Evolutionary conservation across 495 filamentous ascomycete genomes (phyloP), one percentile per base, ranked within the genome.

Genomic region (Hapsidospora chrysogenum): DNA sequence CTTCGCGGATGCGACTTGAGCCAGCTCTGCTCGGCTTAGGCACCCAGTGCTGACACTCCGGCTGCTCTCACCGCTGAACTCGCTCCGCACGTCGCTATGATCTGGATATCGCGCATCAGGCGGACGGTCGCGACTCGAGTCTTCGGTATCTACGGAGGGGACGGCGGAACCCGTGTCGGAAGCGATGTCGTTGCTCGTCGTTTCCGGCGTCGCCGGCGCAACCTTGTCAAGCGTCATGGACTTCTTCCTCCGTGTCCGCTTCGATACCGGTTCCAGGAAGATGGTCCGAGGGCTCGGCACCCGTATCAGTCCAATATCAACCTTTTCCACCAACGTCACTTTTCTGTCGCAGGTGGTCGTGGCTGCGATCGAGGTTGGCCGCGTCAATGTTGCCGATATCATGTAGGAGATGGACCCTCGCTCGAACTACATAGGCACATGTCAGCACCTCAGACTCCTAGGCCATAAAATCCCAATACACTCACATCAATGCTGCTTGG

Each of bases 351-450:
- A 85, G 25, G 68, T 78, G 7, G 74, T 63, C 4, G 75, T 86
- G 9, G 87, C 74, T 19, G 80, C 71, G 38, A 94, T 85, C 10
- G 86, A 78, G 0, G 80, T 86, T 4, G 92, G 89, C 34, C 84
- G 74, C 7, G 92, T 97, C 31, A 96, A 48, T 17, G 85, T 95
- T 29, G 87, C 76, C 13, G 80, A 81, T 46, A 96, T 69, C 56
- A 82, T 72, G 57, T 96, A 97, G 6, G 78, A 78, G 46, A 97
- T 83, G 10, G 81, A 84, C 15, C 92, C 89, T 44, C 85, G 75
- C 60, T 97, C 92, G 52, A 97, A 97, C 85, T 95, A 52, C 17
- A n/a, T n/a, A n/a, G n/a, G n/a, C n/a, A n/a, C n/a, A n/a, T n/a
- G n/a, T n/a, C n/a, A n/a, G n/a, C n/a, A n/a, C n/a, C n/a, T n/a